phyloP scores from a whole-genome alignment of 148 eudicot genomes.

The Dianthus caryophyllus region DNA sequence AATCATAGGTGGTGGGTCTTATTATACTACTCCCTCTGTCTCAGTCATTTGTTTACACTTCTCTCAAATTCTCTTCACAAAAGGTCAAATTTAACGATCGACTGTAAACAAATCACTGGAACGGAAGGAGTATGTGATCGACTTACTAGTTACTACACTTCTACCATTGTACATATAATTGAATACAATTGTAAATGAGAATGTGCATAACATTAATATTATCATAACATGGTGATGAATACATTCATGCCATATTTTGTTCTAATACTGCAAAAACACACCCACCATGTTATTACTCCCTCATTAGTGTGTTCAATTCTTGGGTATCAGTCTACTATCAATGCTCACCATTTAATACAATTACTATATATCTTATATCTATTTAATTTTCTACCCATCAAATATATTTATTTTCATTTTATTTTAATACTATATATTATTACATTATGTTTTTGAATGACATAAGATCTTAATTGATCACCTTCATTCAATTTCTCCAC shows the following conservation, averaged over 20 bases:
- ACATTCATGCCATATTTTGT: conserved; percentile 16
- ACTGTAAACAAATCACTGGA: too few relatives aligned
- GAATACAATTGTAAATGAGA: too few relatives aligned
- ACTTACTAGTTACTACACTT: too few relatives aligned
- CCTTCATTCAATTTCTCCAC: neutral
- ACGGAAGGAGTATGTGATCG: too few relatives aligned
- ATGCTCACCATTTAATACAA: conserved; percentile 23
- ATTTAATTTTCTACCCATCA: neutral
- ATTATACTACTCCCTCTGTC: too few relatives aligned
- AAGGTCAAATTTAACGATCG: too few relatives aligned
- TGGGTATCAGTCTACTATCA: conserved; percentile 12
- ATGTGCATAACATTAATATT: conserved; percentile 19
- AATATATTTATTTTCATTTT: neutral
- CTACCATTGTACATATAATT: too few relatives aligned
- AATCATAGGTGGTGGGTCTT: too few relatives aligned
- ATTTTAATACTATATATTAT: too few relatives aligned
- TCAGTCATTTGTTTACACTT: too few relatives aligned
- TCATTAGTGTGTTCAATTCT: conserved; percentile 18
- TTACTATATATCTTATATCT: conserved; percentile 1
- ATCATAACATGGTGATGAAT: conserved; percentile 18
- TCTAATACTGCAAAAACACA: conserved; percentile 19
- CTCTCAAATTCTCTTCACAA: too few relatives aligned
- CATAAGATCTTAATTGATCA: conserved; percentile 3
- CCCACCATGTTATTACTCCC: conserved; percentile 18
- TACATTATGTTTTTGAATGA: neutral